phyloP scores from a whole-genome alignment of 23 red algal species.

The Cyanidiococcus yangmingshanensis region DNA sequence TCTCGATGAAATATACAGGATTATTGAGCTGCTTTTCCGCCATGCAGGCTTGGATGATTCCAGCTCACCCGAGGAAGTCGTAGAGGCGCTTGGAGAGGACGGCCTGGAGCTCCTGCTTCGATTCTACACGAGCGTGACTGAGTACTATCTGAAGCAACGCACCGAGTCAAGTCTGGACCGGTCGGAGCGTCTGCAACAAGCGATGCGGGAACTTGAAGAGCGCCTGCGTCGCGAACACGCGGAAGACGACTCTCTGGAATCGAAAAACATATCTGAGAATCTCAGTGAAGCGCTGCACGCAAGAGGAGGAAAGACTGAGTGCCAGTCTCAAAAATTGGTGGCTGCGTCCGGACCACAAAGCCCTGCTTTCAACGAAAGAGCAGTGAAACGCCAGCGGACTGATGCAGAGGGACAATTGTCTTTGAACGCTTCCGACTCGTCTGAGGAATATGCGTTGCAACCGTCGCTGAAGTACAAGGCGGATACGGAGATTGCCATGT shows the following conservation, averaged over 20 bases:
- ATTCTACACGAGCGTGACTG: conserved; percentile 10
- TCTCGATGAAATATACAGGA: conserved; percentile 7
- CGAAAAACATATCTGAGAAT: not conserved
- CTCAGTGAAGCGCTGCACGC: not conserved
- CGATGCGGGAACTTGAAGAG: not conserved
- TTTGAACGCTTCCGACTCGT: not conserved
- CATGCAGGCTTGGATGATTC: conserved; percentile 6
- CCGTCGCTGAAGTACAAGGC: conserved; percentile 48
- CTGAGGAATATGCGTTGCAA: not conserved
- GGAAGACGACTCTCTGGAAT: not conserved
- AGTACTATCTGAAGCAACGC: conserved; percentile 1
- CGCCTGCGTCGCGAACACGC: not conserved
- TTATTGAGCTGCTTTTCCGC: conserved; percentile 16
- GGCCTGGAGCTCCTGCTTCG: conserved; percentile 22
- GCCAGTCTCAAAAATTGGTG: not conserved
- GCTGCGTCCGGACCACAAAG: not conserved
- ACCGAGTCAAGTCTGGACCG: not conserved
- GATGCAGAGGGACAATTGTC: not conserved
- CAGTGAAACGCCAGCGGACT: not conserved
- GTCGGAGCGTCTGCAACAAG: not conserved
- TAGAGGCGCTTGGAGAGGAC: conserved; percentile 13
- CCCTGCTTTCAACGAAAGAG: not conserved
- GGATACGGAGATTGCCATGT: conserved; percentile 82
- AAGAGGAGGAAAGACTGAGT: not conserved
- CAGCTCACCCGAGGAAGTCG: not conserved